Percentiles rank a stretch among this genome's conserved stretches.
These are phyloP conservation scores for Discostella stelligera DNA, from an alignment of 352 stramenopile species.

Conservation along the genomic window DNA sequence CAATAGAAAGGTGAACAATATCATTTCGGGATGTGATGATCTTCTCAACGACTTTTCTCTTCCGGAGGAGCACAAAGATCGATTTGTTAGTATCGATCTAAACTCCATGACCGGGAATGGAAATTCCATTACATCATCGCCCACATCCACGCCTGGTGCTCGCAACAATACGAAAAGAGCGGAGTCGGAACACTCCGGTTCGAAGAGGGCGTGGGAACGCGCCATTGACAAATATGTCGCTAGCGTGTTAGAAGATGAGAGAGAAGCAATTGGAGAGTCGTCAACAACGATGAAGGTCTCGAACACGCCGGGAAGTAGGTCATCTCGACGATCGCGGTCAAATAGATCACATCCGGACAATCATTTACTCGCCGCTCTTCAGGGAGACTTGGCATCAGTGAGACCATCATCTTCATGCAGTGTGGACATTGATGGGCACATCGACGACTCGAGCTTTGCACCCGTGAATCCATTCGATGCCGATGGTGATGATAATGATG, in stretches of 20 bases:
- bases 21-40: constrained; percentile 19
- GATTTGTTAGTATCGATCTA: constrained; percentile 18
- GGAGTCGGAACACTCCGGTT: background rate
- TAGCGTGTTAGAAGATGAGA: constrained; percentile 35
- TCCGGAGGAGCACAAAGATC: constrained; percentile 13
- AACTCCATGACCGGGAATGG: background rate
- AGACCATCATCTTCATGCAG: background rate
- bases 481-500: constrained; percentile 1
- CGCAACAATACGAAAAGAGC: background rate
- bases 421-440: constrained; percentile 6
- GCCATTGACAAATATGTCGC: constrained; percentile 51
- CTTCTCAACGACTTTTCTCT: constrained; percentile 26
- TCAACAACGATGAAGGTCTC: constrained; percentile 6
- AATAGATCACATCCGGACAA: constrained; percentile 27
- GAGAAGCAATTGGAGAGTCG: constrained; percentile 12
- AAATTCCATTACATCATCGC: constrained; percentile 9
- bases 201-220: constrained; percentile 18
- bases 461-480: constrained; percentile 44
- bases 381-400: background rate
- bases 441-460: constrained; percentile 46
- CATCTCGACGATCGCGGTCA: background rate
- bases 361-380: constrained; percentile 18
- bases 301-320: background rate
- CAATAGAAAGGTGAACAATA: constrained; percentile 8
- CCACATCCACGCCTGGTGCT: constrained; percentile 3